phyloP scores from a whole-genome alignment of 2,329 filamentous ascomycete species.

The Penicillium sp. region DNA sequence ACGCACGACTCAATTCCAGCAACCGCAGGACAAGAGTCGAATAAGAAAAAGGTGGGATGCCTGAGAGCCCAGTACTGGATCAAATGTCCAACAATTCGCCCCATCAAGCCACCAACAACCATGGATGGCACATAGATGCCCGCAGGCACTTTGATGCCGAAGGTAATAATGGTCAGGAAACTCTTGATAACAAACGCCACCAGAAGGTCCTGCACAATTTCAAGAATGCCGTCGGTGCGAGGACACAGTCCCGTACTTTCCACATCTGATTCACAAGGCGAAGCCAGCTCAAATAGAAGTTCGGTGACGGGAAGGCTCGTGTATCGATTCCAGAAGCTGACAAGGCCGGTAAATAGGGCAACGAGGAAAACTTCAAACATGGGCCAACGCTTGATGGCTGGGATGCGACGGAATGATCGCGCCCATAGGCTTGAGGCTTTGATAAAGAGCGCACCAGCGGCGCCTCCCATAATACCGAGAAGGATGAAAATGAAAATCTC shows the following conservation, averaged over 20 bases:
- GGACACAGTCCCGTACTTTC: slow-evolving; percentile 74
- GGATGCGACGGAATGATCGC: slow-evolving; percentile 71
- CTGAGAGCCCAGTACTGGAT: slow-evolving; percentile 72
- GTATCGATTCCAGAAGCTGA: slow-evolving; percentile 88
- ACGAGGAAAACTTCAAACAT: slow-evolving; percentile 82
- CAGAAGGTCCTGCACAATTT: slow-evolving; percentile 61
- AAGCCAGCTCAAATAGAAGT: slow-evolving; percentile 78
- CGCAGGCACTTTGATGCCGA: slow-evolving; percentile 90
- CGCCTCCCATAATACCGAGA: slow-evolving; percentile 77
- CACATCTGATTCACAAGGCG: slow-evolving; percentile 63
- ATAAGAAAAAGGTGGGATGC: slow-evolving; percentile 63
- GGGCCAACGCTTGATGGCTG: slow-evolving; percentile 70
- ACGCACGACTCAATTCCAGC: slow-evolving; percentile 70
- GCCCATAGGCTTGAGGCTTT: slow-evolving; percentile 91
- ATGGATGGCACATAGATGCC: slow-evolving; percentile 98
- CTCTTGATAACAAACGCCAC: slow-evolving; percentile 83
- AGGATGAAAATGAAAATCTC: slow-evolving; percentile 76
- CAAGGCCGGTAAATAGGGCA: slow-evolving; percentile 69
- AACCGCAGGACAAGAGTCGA: slow-evolving; percentile 61
- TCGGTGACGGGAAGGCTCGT: slow-evolving; percentile 85
- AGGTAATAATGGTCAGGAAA: slow-evolving; percentile 77
- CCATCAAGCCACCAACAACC: slow-evolving; percentile 90
- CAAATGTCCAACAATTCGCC: slow-evolving; percentile 74
- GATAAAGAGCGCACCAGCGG: slow-evolving; percentile 83
- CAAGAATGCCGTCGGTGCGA: slow-evolving; percentile 63